Base-by-base conservation (phyloP, 257 asterid genomes). In the Nicotiana noctiflora region DNA sequence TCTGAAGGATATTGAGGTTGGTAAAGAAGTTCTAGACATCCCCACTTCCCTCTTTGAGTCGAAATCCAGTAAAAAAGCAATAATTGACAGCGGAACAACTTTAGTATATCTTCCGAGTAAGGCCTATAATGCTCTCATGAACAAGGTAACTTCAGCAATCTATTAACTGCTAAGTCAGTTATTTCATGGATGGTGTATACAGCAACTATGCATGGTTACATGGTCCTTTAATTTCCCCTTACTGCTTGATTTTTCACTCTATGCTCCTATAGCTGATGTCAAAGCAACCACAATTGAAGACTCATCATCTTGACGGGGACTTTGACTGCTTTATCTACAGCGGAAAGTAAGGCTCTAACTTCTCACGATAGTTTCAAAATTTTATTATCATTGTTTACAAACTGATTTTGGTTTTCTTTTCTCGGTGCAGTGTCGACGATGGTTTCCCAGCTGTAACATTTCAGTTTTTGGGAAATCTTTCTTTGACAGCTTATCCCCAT, bases 51-150 rank as follows among this genome's bases (percentile, higher is more conserved):
- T 65, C 17, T 90, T 86, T 80, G 92, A 83, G 44, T 81, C 78
- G 10, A 91, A 84, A 64, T 78, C 86, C 65, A 82, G 89, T 80
- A 90, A 93, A 77, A 85, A 10, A 44, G 60, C 98, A 78, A 89
- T 95, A 74, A 90, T 95, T 53, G 99, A 95, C 81, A 95, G 99
- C 65, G 99, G 98, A 60, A 92, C 99, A 27, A 92, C 99, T 27
- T 88, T 95, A 91, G 98, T 93, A 17, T 93, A 93, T 93, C 94
- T 95, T 83, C 98, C 99, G 21, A 81, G 92, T 68, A 84, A 81
- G 25, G 85, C 89, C 77, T 92, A 93, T 86, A 78, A 65, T 46
- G 92, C 88, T 83, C 78, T 93, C 72, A 66, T 93, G 66, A 77
- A 79, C 25, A 82, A 77, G 95, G 98, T 90, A 85, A 19, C 82